These are phyloP conservation scores for Syncephalastrum sp. DNA, from an alignment of 371 early-diverging fungal genomes.

Conservation along the genomic window DNA sequence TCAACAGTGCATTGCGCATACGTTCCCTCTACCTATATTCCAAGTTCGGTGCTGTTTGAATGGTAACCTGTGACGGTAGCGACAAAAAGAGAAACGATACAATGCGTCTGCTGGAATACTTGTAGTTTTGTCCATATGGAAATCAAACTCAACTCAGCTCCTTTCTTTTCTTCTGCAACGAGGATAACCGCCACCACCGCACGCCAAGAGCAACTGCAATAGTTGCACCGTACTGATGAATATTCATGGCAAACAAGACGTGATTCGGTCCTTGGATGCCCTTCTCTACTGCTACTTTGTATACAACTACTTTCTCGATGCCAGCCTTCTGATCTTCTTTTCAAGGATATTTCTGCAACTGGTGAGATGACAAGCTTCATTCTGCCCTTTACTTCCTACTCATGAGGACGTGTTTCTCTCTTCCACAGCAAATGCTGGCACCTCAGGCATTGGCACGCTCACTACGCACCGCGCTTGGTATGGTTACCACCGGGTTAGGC, in stretches of 20 bases:
- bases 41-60: not conserved
- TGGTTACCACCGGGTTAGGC: conserved; percentile 26
- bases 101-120: no score
- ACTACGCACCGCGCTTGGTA: conserved; percentile 31
- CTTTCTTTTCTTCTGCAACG: not conserved
- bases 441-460: conserved; percentile 30
- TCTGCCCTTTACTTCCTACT: not conserved
- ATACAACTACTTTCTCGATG: conserved; percentile 44
- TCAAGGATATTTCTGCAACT: conserved; percentile 38
- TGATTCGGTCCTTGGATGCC: conserved; percentile 42
- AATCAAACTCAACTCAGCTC: not conserved
- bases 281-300: conserved; percentile 41
- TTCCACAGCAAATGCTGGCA: conserved; percentile 29
- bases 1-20: no score
- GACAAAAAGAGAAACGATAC: no score
- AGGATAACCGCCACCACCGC: not conserved
- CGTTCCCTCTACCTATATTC: no score
- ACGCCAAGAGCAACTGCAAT: not conserved
- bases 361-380: conserved; percentile 14
- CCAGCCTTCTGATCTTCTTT: conserved; percentile 34
- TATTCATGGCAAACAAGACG: conserved; percentile 41
- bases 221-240: conserved; percentile 23
- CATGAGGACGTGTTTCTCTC: not conserved
- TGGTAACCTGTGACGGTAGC: not conserved
- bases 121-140: not conserved